Evolutionary conservation across 2,329 filamentous ascomycete genomes (phyloP).

Genomic region (Purpureocillium takamizusanense): DNA sequence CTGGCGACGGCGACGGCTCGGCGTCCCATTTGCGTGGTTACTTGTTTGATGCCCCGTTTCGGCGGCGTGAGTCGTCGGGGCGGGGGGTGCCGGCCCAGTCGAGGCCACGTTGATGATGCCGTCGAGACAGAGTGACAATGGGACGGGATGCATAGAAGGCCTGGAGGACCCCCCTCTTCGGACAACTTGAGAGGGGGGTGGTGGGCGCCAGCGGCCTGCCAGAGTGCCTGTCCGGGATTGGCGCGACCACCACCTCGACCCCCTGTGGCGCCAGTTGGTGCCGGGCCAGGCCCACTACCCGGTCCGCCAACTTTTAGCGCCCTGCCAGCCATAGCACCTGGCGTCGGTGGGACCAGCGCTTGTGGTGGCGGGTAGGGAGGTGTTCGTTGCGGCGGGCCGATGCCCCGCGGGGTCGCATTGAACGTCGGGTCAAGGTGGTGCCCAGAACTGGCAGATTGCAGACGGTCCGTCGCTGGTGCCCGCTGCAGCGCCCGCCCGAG

Average conservation of each 20-base stretch:
- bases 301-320: not conserved
- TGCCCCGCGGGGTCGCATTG: too few species aligned
- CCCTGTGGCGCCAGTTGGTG: not conserved
- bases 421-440: too few species aligned
- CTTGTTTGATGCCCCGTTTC: not conserved
- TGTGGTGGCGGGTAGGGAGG: too few species aligned
- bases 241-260: not conserved
- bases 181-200: too few species aligned
- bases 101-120: conserved; percentile 7
- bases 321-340: too few species aligned
- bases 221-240: conserved; percentile 1
- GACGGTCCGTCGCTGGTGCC: too few species aligned
- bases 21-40: not conserved
- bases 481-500: too few species aligned
- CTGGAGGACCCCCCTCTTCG: too few species aligned
- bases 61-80: not conserved
- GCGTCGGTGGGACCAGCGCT: too few species aligned
- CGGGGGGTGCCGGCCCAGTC: conserved; percentile 1
- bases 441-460: too few species aligned
- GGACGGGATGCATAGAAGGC: not conserved
- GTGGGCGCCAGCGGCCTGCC: not conserved
- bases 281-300: conserved; percentile 1
- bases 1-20: too few species aligned
- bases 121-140: conserved; percentile 9
- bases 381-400: too few species aligned